A percentile compares a stretch with the other conserved stretches of the same genome.
Conservation (phyloP, 352 stramenopile species). For the Phytophthora sp. region DNA sequence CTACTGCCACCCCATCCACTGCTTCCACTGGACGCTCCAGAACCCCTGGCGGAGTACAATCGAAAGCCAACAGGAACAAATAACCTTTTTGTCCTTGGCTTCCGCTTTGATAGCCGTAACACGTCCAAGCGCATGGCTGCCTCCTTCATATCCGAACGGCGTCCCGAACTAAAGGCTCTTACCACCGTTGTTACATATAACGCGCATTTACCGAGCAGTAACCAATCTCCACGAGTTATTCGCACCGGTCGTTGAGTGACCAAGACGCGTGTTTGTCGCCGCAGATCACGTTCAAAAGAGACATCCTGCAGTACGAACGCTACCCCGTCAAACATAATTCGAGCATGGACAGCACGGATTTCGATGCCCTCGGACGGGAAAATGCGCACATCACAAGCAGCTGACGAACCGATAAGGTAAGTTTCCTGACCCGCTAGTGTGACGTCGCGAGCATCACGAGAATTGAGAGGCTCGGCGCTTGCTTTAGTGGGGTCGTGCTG, state of each 20-base stretch:
- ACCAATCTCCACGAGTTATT: conserved; percentile 60
- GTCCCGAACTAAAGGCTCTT: conserved; percentile 61
- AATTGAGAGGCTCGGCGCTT: conserved; percentile 6
- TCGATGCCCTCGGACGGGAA: conserved; percentile 43
- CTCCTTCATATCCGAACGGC: conserved; percentile 69
- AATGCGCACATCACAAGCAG: conserved; percentile 59
- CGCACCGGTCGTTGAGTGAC: conserved; percentile 49
- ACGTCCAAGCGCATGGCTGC: conserved; percentile 69
- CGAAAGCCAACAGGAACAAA: conserved; percentile 68
- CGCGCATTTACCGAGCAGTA: conserved; percentile 63
- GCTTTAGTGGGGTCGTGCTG: conserved; percentile 27
- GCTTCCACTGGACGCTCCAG: conserved; percentile 32
- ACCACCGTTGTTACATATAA: conserved; percentile 55
- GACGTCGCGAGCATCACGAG: conserved; percentile 26
- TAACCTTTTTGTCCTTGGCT: conserved; percentile 46
- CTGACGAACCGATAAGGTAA: conserved; percentile 66
- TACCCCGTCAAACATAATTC: conserved; percentile 65
- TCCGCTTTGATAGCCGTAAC: conserved; percentile 67
- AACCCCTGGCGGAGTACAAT: conserved; percentile 40
- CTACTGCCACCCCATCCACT: conserved; percentile 37
- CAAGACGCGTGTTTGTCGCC: conserved; percentile 57
- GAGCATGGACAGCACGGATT: conserved; percentile 60
- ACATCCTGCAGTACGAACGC: conserved; percentile 79
- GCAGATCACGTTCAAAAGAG: conserved; percentile 68
- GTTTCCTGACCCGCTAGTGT: conserved; percentile 28